Conservation (phyloP, 208 protist species). For the Wallacemonas collosoma region DNA sequence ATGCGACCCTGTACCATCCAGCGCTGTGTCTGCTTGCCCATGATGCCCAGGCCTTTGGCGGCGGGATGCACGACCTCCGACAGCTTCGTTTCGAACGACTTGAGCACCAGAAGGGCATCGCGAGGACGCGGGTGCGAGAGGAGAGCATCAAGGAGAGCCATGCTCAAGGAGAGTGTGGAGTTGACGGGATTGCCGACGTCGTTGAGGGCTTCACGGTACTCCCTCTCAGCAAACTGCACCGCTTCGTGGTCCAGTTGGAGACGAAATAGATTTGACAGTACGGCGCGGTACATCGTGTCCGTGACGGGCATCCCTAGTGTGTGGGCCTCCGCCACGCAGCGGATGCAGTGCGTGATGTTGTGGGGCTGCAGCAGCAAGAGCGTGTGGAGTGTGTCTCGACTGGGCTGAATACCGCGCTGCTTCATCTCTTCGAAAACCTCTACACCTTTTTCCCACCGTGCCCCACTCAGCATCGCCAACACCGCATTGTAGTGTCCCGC, state of each 20-base stretch:
- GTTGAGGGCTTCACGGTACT: constrained; percentile 45
- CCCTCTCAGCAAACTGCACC: constrained; percentile 63
- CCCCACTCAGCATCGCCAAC: constrained; percentile 60
- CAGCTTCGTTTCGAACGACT: constrained; percentile 61
- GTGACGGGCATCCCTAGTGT: constrained; percentile 75
- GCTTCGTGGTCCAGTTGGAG: constrained; percentile 79
- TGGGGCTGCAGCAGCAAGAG: constrained; percentile 57
- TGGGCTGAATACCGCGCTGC: constrained; percentile 70
- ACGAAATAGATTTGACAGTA: constrained; percentile 67
- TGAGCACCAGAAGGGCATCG: constrained; percentile 65
- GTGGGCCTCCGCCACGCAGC: constrained; percentile 77
- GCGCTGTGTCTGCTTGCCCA: constrained; percentile 64
- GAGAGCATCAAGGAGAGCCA: constrained; percentile 78
- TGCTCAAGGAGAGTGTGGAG: constrained; percentile 53
- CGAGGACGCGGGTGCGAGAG: constrained; percentile 66
- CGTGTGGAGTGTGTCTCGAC: constrained; percentile 72
- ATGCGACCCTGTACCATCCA: constrained; percentile 89
- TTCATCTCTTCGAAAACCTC: constrained; percentile 79
- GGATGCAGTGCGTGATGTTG: constrained; percentile 64
- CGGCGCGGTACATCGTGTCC: constrained; percentile 76
- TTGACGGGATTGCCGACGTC: constrained; percentile 61
- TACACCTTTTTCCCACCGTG: constrained; percentile 57
- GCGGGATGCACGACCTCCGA: constrained; percentile 56
- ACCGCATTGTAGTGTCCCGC: constrained; percentile 88
- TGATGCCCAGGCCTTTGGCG: constrained; percentile 59